Evolutionary conservation across 768 basidiomycete species (phyloP), one percentile per base, ranked within the genome.

Genomic region (Tubosaeta sp.): DNA sequence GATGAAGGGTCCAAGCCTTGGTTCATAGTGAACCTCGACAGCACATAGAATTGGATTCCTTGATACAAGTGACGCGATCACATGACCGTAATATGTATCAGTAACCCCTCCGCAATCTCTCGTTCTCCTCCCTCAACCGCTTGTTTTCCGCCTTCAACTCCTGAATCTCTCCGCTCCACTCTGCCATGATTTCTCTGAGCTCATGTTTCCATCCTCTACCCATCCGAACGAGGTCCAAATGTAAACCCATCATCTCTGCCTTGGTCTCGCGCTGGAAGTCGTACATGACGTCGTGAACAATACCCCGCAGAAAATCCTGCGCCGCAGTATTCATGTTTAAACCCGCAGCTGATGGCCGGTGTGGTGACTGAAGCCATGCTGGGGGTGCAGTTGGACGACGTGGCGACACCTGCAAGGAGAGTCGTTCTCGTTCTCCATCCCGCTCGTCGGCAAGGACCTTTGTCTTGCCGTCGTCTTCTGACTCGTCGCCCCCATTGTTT

Each of bases 241-340:
- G 88, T 51, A 90, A 70, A 2, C 85, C 86, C 64, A 79, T 77
- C 77, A 89, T 80, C 73, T 88, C 84, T n/a, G 79, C 74, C 60
- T 79, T 77, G 22, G 80, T 83, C 65, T 89, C 86, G 56, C 76
- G 74, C 64, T 83, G 84, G 61, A 81, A 85, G 56, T 90, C 88
- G 56, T 76, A 80, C 81, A 90, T 81, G 52, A 82, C 84, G 50
- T 89, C 87, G 42, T 78, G 76, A 47, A 90, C 78, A 49, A 88
- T 80, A 22, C 75, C 75, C 50, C 81, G 79, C 53, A 90, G 65
- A 26, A 88, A 72, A 37, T 85, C 83, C 45, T 86, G 82, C 59
- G 63, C 68, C 11, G 68, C 63, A 1, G 61, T 66, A 34, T 63
- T 65, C 57, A 60, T 72, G 52, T 61, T 67, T 39, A 64, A 53